These are phyloP conservation scores for Cardamine occulta DNA, from an alignment of 345 rosid species.

Conservation along the genomic window DNA sequence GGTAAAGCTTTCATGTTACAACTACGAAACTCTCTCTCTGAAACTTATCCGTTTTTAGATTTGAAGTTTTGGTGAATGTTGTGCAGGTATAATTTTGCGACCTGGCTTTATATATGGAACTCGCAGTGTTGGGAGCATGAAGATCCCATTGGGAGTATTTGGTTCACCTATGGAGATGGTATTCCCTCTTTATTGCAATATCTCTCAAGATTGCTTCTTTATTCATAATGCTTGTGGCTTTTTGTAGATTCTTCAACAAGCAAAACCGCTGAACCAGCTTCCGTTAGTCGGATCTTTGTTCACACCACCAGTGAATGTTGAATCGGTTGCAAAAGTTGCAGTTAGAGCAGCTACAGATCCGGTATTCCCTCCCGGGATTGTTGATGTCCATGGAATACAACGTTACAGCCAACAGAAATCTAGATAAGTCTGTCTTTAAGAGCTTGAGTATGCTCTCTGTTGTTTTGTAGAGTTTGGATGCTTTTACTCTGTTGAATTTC, in stretches of 20 bases:
- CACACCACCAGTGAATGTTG: constrained; percentile 64
- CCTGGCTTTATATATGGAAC: constrained; percentile 98
- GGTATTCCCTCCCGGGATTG: constrained; percentile 68
- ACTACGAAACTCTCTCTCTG: constrained; percentile 3
- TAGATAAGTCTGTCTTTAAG: constrained; percentile 39
- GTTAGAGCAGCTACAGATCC: constrained; percentile 63
- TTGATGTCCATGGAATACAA: constrained; percentile 63
- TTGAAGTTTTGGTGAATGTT: constrained; percentile 17
- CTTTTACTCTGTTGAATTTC: constrained; percentile 12
- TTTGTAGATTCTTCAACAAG: constrained; percentile 64
- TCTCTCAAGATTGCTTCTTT: constrained; percentile 3
- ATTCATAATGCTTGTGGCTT: background rate
- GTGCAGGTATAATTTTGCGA: constrained; percentile 81
- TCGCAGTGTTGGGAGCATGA: constrained; percentile 77
- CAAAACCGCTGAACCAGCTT: constrained; percentile 64
- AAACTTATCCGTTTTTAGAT: background rate
- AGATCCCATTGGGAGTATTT: constrained; percentile 77
- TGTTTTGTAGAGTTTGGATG: constrained; percentile 31
- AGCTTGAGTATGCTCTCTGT: constrained; percentile 14
- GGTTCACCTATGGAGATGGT: constrained; percentile 97
- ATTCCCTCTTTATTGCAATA: background rate
- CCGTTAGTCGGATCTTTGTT: constrained; percentile 56
- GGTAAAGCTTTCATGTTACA: constrained; percentile 51
- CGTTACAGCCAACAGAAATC: constrained; percentile 61
- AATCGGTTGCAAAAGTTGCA: constrained; percentile 50